These are phyloP conservation scores for Sporothrix brunneoviolacea DNA, from an alignment of 2,329 filamentous ascomycete genomes.

Conservation along the genomic window DNA sequence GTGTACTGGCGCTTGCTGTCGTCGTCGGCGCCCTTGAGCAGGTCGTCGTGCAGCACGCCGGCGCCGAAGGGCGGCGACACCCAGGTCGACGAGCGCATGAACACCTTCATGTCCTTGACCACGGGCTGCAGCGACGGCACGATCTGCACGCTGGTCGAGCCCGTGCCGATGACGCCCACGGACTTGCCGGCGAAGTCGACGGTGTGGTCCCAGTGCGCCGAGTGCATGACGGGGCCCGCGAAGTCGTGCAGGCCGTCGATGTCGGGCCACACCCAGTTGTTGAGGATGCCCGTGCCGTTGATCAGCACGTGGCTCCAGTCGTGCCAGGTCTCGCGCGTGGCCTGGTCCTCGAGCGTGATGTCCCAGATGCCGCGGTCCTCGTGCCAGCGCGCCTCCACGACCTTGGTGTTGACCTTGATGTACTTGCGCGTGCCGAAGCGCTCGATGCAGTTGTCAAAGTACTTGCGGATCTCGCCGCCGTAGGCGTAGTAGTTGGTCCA, in stretches of 20 bases:
- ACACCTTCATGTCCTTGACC: conserved; percentile 14
- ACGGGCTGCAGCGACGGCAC: conserved; percentile 21
- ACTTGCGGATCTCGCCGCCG: conserved; percentile 21
- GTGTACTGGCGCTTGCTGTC: conserved; percentile 32
- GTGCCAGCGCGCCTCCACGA: conserved; percentile 37
- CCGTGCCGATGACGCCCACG: conserved; percentile 27
- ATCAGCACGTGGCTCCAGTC: conserved; percentile 18
- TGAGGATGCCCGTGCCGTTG: conserved; percentile 20
- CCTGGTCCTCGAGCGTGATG: conserved; percentile 25
- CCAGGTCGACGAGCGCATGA: conserved; percentile 17
- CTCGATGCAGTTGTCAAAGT: conserved; percentile 27
- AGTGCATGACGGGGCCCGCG: conserved; percentile 24
- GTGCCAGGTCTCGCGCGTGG: conserved; percentile 18
- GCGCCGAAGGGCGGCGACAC: conserved; percentile 13
- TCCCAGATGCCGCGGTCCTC: conserved; percentile 34
- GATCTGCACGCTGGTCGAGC: conserved; percentile 26
- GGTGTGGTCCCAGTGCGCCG: conserved; percentile 24
- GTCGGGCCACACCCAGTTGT: conserved; percentile 22
- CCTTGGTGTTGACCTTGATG: conserved; percentile 37
- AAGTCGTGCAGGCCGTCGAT: conserved; percentile 29
- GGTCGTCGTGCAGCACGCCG: conserved; percentile 24
- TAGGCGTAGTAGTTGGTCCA: conserved; percentile 27
- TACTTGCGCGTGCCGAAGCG: conserved; percentile 33
- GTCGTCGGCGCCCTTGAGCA: conserved; percentile 23
- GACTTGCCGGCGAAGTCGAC: conserved; percentile 21